phyloP scores from a whole-genome alignment of 169 alveolate genomes.

The Babesia gibsoni region DNA sequence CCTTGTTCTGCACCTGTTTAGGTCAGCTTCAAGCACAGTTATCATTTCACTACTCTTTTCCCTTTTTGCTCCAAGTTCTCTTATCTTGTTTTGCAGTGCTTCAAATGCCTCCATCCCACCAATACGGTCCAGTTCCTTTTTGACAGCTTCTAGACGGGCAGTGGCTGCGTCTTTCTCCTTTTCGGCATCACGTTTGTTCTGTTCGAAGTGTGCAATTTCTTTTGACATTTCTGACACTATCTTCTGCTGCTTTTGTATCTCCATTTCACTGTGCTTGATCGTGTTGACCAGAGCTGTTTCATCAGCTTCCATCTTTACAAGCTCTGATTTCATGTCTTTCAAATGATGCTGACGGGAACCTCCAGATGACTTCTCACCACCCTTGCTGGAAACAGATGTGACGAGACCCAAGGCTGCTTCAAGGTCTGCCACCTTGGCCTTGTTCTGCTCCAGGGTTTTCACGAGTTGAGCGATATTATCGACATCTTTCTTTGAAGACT shows the following conservation, averaged over 20 bases:
- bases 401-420: constrained; percentile 51
- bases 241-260: constrained; percentile 39
- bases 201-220: constrained; percentile 44
- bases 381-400: constrained; percentile 28
- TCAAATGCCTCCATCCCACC: constrained; percentile 25
- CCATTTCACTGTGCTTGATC: constrained; percentile 48
- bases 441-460: constrained; percentile 57
- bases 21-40: constrained; percentile 16
- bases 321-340: constrained; percentile 70
- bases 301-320: constrained; percentile 59
- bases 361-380: constrained; percentile 35
- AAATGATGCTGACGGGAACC: constrained; percentile 56
- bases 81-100: constrained; percentile 4
- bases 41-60: constrained; percentile 10
- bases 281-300: constrained; percentile 59
- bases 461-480: constrained; percentile 49
- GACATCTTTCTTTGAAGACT: constrained; percentile 38
- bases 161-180: constrained; percentile 39
- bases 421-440: constrained; percentile 66
- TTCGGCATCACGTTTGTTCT: constrained; percentile 24
- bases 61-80: constrained; percentile 8
- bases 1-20: constrained; percentile 6
- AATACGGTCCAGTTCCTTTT: constrained; percentile 28
- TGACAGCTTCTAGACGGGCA: constrained; percentile 26
- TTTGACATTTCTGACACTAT: constrained; percentile 45